These are phyloP conservation scores for Nemophila menziesii DNA, from an alignment of 257 asterid genomes.

Conservation along the genomic window DNA sequence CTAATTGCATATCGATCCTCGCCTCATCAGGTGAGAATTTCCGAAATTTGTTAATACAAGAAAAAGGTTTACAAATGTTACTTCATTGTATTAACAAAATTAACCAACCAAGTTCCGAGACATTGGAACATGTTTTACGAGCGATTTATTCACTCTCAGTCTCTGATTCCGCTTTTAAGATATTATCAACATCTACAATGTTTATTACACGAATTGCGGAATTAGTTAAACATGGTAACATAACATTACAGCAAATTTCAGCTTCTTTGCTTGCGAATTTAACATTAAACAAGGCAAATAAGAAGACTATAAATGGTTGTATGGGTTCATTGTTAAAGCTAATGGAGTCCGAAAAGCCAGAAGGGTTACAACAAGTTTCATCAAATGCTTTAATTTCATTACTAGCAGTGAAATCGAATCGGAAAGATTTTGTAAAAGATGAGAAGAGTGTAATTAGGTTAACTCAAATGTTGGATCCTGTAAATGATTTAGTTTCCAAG, in stretches of 20 bases:
- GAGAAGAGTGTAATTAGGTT: conserved; percentile 72
- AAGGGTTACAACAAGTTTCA: conserved; percentile 83
- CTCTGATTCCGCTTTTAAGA: conserved; percentile 44
- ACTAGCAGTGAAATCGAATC: conserved; percentile 48
- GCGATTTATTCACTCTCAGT: conserved; percentile 65
- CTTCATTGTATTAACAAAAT: conserved; percentile 45
- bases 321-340: conserved; percentile 68
- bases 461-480: conserved; percentile 70
- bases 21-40: conserved; percentile 60
- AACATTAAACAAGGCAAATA: conserved; percentile 52
- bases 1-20: conserved; percentile 59
- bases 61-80: conserved; percentile 52
- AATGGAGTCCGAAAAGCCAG: conserved; percentile 83
- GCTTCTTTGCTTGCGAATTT: conserved; percentile 72
- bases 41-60: conserved; percentile 43
- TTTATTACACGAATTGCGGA: conserved; percentile 59
- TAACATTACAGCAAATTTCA: conserved; percentile 62
- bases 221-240: conserved; percentile 58
- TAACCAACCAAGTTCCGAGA: conserved; percentile 47
- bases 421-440: conserved; percentile 72
- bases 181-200: conserved; percentile 50
- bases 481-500: conserved; percentile 51
- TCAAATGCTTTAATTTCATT: conserved; percentile 72
- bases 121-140: conserved; percentile 57
- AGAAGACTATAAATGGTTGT: conserved; percentile 59